Conservation (phyloP, 2,329 filamentous ascomycete genomes). For the Fusarium falciforme region DNA sequence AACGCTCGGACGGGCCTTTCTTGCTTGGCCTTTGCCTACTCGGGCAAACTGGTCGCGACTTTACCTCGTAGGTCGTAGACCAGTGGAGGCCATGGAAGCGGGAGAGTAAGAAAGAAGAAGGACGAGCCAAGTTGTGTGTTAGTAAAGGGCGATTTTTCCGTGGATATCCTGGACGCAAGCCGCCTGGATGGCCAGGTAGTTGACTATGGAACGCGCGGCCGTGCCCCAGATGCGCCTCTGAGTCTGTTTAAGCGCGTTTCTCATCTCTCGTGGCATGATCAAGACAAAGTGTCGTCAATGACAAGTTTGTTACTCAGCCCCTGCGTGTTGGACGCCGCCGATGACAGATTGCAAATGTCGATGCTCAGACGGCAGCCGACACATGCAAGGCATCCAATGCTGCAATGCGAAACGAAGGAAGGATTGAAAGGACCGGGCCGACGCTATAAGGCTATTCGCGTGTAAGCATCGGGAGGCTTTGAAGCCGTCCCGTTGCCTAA, state of each 20-base stretch:
- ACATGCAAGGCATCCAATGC: conserved; percentile 4
- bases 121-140: not conserved
- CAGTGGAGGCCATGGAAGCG: conserved; percentile 13
- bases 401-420: conserved; percentile 3
- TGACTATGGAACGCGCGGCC: conserved; percentile 2
- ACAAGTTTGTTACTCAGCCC: not conserved
- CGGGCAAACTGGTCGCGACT: conserved; percentile 38
- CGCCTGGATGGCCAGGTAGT: not conserved
- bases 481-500: conserved; percentile 19
- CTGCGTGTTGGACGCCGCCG: not conserved
- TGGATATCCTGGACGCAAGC: not conserved
- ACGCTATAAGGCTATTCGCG: conserved; percentile 15
- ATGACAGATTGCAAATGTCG: not conserved
- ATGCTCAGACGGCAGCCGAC: not conserved
- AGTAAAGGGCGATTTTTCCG: conserved; percentile 9
- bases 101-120: conserved; percentile 6
- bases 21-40: conserved; percentile 33
- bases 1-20: conserved; percentile 17
- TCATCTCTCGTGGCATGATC: not conserved
- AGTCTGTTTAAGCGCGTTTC: conserved; percentile 10
- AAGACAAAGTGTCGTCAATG: not conserved
- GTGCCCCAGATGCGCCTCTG: conserved; percentile 2
- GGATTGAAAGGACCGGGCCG: conserved; percentile 31
- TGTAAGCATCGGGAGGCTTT: conserved; percentile 12
- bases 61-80: conserved; percentile 19